Evolutionary conservation across 2,329 filamentous ascomycete species (phyloP).

Genomic region (Pyricularia pennisetigena): DNA sequence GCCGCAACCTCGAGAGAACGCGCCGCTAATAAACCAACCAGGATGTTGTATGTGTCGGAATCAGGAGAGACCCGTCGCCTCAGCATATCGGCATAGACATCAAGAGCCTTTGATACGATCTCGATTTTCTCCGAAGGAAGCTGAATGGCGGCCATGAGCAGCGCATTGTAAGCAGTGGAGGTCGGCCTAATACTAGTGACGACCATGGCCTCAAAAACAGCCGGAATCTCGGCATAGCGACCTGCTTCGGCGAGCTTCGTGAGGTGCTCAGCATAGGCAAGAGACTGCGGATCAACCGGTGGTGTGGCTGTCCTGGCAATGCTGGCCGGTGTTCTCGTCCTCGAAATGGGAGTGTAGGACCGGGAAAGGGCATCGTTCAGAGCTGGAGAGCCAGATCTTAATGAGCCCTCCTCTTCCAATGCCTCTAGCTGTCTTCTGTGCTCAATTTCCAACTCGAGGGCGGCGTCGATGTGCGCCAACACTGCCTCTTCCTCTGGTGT

Average conservation of each 20-base stretch:
- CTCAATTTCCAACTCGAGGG: constrained; percentile 69
- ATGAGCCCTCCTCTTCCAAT: constrained; percentile 29
- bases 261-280: constrained; percentile 70
- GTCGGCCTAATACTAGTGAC: constrained; percentile 72
- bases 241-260: constrained; percentile 60
- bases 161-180: constrained; percentile 81
- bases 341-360: constrained; percentile 30
- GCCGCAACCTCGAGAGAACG: constrained; percentile 70
- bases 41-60: constrained; percentile 75
- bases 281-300: constrained; percentile 51
- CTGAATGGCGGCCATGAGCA: constrained; percentile 75
- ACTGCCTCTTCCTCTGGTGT: constrained; percentile 44
- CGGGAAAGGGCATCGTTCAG: constrained; percentile 29
- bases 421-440: constrained; percentile 35
- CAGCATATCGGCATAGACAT: constrained; percentile 96
- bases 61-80: constrained; percentile 74
- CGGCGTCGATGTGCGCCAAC: constrained; percentile 76
- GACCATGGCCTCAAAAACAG: constrained; percentile 84
- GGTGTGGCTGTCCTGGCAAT: constrained; percentile 49
- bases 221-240: constrained; percentile 79
- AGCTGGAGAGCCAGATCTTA: constrained; percentile 23
- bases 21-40: constrained; percentile 73
- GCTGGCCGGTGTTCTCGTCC: constrained; percentile 32
- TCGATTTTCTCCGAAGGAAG: constrained; percentile 71
- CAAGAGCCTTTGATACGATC: constrained; percentile 81